Evolutionary conservation across 495 filamentous ascomycete species (phyloP), one percentile per base, ranked within the genome.

Genomic region (Parachaetomium inaequale): DNA sequence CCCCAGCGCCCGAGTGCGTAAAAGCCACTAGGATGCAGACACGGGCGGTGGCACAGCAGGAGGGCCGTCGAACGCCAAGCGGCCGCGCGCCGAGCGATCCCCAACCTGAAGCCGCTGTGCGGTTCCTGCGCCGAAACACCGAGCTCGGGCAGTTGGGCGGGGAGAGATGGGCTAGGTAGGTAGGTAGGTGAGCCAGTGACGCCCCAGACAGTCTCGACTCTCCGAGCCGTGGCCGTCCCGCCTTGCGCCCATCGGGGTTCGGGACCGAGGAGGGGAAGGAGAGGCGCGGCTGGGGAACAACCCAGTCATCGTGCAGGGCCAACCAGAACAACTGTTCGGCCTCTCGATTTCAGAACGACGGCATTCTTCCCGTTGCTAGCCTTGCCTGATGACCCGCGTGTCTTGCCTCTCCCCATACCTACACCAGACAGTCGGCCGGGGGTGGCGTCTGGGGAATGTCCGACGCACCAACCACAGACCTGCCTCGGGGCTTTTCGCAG

Each of bases 361-460:
- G 4, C 7, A 21, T 15, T 43, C 40, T 43, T 43, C 36, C 6
- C 12, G 36, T 40, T 40, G 36, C 36, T 40, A 40, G 36, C 36
- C 36, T 40, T 58, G 3, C 38, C 28, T 11, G 14, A 38, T 3
- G 19, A 26, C 38, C 11, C 21, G 8, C 14, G 28, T 31, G 28
- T 58, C 55, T 56, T 47, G 42, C 28, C 50, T 32, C 14, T 23
- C 50, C 50, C 29, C 29, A 19, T 17, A n/a, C n/a, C 42, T 14
- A n/a, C n/a, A n/a, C n/a, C n/a, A n/a, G n/a, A n/a, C n/a, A 34
- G 42, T 17, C 5, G 19, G 0, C 55, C 59, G 55, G 56, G 52
- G 25, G 59, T 65, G 38, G 61, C 26, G 54, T 2, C 34, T 71
- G 69, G 69, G 69, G 69, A 67, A 71, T 67, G 67, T 71, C 69